These are phyloP conservation scores for Scedosporium minutisporum DNA, from an alignment of 2,329 filamentous ascomycete species.

Conservation along the genomic window DNA sequence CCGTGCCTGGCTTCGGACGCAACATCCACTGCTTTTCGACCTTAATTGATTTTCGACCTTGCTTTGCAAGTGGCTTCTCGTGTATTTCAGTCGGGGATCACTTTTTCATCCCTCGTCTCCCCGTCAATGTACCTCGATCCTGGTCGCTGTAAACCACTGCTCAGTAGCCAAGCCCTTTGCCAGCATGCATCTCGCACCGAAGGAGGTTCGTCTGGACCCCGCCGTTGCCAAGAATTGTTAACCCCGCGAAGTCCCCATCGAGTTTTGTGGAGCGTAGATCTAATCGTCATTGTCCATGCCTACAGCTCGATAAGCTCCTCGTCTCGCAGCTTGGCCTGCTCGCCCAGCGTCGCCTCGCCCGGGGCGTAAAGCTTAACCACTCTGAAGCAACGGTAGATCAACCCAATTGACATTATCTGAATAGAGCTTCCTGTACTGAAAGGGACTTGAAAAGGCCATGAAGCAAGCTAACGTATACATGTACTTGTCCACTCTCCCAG, in stretches of 20 bases:
- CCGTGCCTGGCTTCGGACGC: too few relatives aligned
- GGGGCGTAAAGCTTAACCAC: conserved; percentile 84
- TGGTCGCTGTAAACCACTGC: background rate
- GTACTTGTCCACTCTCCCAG: conserved; percentile 25
- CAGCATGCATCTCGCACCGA: conserved; percentile 38
- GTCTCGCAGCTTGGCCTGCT: conserved; percentile 82
- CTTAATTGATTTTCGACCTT: too few relatives aligned
- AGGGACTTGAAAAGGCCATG: background rate
- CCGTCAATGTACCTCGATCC: background rate
- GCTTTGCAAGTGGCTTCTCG: background rate
- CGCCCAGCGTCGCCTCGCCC: conserved; percentile 77
- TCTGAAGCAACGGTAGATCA: conserved; percentile 65
- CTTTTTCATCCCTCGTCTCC: background rate
- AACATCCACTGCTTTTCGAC: too few relatives aligned
- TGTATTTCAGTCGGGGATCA: background rate
- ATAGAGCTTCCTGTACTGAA: background rate
- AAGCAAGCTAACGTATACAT: background rate
- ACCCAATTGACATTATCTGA: background rate
- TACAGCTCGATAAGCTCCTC: conserved; percentile 86
- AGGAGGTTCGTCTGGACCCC: conserved; percentile 28
- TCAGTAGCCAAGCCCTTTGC: background rate
- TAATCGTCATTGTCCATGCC: conserved; percentile 9
- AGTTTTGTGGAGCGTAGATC: background rate
- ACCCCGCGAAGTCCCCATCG: background rate
- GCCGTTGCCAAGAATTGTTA: background rate